Conservation (phyloP, 164 flowering plant genomes). For the Paratinospora sagittata region DNA sequence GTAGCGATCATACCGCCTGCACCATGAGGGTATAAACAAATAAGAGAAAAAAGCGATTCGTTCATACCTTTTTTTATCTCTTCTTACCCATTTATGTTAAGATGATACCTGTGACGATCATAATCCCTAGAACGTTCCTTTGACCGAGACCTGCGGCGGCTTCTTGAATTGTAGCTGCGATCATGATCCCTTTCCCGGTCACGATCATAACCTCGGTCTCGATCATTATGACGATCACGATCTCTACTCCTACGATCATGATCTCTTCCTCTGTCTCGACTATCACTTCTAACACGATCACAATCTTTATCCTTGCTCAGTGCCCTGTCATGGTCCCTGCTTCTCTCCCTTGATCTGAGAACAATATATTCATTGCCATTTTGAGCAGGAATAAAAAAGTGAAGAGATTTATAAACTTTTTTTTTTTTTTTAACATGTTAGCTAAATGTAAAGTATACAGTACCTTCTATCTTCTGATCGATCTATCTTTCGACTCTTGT, state of each 20-base stretch:
- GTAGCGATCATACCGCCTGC: conserved; percentile 14
- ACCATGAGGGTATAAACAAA: background rate
- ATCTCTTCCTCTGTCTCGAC: conserved; percentile 58
- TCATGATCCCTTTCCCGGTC: conserved; percentile 60
- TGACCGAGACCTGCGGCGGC: conserved; percentile 70
- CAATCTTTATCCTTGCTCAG: conserved; percentile 25
- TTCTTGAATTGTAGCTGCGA: conserved; percentile 64
- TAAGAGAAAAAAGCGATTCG: background rate
- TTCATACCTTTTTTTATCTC: background rate
- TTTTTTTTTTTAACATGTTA: too few relatives aligned
- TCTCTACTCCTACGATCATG: conserved; percentile 54
- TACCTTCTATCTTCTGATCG: conserved; percentile 68
- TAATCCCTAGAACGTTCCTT: conserved; percentile 72
- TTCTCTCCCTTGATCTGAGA: conserved; percentile 68
- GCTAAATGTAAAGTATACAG: background rate
- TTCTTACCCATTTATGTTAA: background rate
- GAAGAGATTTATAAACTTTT: too few relatives aligned
- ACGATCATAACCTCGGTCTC: conserved; percentile 55
- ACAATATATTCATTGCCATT: background rate
- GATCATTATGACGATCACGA: conserved; percentile 59
- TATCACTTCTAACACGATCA: conserved; percentile 52
- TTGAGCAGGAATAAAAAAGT: background rate
- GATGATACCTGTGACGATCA: conserved; percentile 80
- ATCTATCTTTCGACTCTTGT: conserved; percentile 55
- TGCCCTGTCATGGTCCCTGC: conserved; percentile 42